These are phyloP conservation scores for Schoenoplectus tabernaemontani DNA, from an alignment of 202 grass and related monocot species.

Conservation along the genomic window DNA sequence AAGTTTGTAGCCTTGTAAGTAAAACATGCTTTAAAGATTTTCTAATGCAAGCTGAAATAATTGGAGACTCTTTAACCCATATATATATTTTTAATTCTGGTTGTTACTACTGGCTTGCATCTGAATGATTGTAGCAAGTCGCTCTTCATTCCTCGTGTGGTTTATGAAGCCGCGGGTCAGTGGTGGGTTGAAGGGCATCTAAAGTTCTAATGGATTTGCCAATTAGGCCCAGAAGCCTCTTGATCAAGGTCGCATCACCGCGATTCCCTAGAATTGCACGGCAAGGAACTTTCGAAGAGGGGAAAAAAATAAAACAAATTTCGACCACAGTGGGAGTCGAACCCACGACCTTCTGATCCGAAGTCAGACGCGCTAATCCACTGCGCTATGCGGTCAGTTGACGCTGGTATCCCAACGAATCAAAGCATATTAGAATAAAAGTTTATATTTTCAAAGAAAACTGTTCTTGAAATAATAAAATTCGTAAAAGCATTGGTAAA, in stretches of 20 bases:
- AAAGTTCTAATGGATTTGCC: no score
- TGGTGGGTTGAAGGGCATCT: neutral
- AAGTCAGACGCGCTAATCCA: conserved; percentile 99
- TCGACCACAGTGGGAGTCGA: conserved; percentile 53
- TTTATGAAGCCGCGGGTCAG: neutral
- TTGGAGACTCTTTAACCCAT: neutral
- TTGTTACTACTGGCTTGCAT: no score
- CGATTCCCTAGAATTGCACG: no score
- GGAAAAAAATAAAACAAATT: neutral
- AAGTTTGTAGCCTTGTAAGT: neutral
- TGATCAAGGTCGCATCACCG: no score
- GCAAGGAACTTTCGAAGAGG: neutral
- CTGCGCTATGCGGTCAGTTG: conserved; percentile 97
- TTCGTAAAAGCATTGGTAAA: no score
- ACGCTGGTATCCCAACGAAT: neutral
- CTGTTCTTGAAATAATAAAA: neutral
- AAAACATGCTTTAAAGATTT: neutral
- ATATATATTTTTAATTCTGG: no score
- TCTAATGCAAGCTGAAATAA: neutral
- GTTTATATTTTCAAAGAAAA: neutral
- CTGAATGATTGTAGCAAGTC: no score
- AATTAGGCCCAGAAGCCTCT: no score
- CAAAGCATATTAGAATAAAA: no score
- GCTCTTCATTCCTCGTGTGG: no score
- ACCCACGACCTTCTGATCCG: conserved; percentile 98